Evolutionary conservation across 257 asterid species (phyloP), one percentile per base, ranked within the genome.

Genomic region (Verbena officinalis): DNA sequence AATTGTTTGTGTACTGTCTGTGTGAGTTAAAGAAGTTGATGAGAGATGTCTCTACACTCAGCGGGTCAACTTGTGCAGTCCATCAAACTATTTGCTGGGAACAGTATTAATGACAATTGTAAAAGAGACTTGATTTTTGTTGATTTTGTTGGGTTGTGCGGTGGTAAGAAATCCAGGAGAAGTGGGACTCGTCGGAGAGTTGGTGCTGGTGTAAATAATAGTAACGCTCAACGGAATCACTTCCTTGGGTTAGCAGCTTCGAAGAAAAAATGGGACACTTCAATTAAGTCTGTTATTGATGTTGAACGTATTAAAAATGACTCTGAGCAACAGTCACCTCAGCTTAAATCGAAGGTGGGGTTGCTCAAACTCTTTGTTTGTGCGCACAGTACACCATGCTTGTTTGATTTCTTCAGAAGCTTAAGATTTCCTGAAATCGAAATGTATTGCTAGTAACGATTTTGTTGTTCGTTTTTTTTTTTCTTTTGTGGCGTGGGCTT

Each of bases 21-120:
- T 14, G 31, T 68, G 62, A 14, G 56, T 52, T 30, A 23, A 51
- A 27, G 33, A 27, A 65, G 73, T 75, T 68, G 69, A 71, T 64
- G 77, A 72, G 61, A 5, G 56, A 83, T 83, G 86, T 78, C 89
- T 73, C 74, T 76, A 21, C 81, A 73, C 71, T 73, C 89, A 3
- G 84, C 77, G 53, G 80, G 82, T 17, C 89, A 80, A 23, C 67
- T 80, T 5, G 84, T 75, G 72, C 86, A 83, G 77, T 80, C 86
- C 0, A 84, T 80, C 59, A 83, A 78, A n/a, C 77, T 80, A 13
- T 83, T 78, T 43, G 81, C 81, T 9, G 77, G 75, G 30, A 78
- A 43, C 64, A 62, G 59, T 39, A 27, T 72, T 33, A 58, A 44
- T 31, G 73, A 67, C 44, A 53, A 38, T 24, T 60, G 64, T 40